Evolutionary conservation across 345 rosid species (phyloP).

Genomic region (Arabidopsis arenosa): DNA sequence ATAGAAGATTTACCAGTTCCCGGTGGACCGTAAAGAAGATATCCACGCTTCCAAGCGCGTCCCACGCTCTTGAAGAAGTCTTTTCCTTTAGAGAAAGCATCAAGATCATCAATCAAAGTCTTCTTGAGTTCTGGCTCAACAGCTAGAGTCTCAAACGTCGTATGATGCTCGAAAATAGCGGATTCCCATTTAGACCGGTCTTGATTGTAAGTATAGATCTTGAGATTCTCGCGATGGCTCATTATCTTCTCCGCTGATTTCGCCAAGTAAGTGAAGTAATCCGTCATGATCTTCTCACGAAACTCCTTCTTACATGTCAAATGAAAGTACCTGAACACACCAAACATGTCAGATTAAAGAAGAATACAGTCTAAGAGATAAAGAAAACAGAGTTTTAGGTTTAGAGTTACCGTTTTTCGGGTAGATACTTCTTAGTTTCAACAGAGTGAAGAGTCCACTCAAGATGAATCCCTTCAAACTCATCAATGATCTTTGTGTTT

Average conservation of each 20-base stretch:
- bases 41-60: constrained; percentile 47
- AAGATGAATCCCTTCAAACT: constrained; percentile 43
- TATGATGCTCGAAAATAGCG: constrained; percentile 40
- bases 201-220: constrained; percentile 43
- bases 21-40: constrained; percentile 48
- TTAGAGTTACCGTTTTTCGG: constrained; percentile 39
- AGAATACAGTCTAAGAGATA: not conserved
- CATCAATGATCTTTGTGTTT: constrained; percentile 43
- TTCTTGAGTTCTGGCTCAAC: constrained; percentile 40
- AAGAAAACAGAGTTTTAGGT: not conserved
- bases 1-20: constrained; percentile 48
- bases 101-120: constrained; percentile 43
- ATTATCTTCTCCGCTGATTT: constrained; percentile 45
- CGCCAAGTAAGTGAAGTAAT: constrained; percentile 42
- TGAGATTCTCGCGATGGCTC: constrained; percentile 41
- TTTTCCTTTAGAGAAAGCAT: constrained; percentile 43
- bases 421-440: constrained; percentile 46
- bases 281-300: constrained; percentile 46
- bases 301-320: constrained; percentile 46
- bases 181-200: constrained; percentile 43
- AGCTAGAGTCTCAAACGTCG: constrained; percentile 47
- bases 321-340: constrained; percentile 42
- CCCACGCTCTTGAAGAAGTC: constrained; percentile 48
- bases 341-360: not conserved
- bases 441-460: constrained; percentile 48